Percentiles rank a stretch among this genome's conserved stretches.
Conservation (phyloP, 2,329 filamentous ascomycete species). For the Phoma herbarum region DNA sequence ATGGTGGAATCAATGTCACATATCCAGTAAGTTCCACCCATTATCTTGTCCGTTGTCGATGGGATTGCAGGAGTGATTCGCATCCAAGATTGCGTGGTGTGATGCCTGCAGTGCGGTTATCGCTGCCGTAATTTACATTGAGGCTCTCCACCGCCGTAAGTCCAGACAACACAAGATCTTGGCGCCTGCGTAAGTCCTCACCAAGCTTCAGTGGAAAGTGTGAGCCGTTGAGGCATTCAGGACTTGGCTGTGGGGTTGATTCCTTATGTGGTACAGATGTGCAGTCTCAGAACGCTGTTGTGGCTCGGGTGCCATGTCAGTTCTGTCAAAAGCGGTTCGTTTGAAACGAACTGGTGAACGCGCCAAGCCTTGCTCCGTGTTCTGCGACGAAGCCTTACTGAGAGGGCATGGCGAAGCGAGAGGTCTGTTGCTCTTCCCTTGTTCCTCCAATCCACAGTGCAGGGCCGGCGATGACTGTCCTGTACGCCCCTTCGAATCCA, state of each 20-base stretch:
- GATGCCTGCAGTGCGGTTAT: not conserved
- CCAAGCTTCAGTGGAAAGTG: not conserved
- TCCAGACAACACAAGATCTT: not conserved
- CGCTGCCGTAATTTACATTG: constrained; percentile 1
- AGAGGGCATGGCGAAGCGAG: not conserved
- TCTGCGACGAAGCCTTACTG: not conserved
- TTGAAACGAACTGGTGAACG: not conserved
- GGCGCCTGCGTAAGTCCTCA: not conserved
- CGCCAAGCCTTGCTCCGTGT: not conserved
- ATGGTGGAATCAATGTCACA: not conserved
- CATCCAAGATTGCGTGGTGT: not conserved
- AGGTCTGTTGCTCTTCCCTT: not conserved
- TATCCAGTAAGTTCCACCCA: not conserved
- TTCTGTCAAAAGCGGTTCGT: not conserved
- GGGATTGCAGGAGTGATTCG: constrained; percentile 5
- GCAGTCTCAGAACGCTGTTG: not conserved
- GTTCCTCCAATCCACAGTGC: not conserved
- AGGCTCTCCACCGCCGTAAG: constrained; percentile 2
- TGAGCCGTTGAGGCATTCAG: not conserved
- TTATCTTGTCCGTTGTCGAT: not conserved
- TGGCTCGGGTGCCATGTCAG: not conserved
- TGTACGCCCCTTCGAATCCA: not conserved
- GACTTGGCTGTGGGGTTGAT: not conserved
- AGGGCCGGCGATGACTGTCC: not conserved
- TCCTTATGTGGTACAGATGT: not conserved